Percentiles rank a stretch among this genome's conserved stretches.
Conservation (phyloP, 306 rosid genomes). For the Begonia fuchsioides region DNA sequence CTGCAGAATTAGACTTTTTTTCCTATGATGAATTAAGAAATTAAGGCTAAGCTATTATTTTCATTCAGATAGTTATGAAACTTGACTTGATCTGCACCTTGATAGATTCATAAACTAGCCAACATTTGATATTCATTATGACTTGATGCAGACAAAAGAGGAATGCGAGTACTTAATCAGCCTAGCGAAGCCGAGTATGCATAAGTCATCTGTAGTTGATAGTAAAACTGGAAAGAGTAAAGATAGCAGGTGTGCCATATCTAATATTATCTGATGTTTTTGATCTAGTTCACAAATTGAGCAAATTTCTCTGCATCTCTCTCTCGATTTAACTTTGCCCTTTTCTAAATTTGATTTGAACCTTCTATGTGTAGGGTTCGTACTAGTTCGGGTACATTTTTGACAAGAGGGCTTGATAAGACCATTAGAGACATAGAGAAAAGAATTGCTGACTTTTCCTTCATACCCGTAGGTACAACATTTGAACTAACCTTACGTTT, state of each 20-base stretch:
- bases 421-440: constrained; percentile 63
- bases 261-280: constrained; percentile 5
- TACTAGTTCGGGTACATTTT: constrained; percentile 92
- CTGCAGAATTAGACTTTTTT: too few species aligned
- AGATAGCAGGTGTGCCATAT: constrained; percentile 74
- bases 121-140: not conserved
- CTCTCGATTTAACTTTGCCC: too few species aligned
- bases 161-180: constrained; percentile 74
- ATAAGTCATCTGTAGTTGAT: constrained; percentile 79
- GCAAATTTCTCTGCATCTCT: constrained; percentile 4
- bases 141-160: constrained; percentile 53
- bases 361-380: constrained; percentile 46
- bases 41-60: too few species aligned
- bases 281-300: constrained; percentile 8
- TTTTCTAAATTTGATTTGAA: not conserved
- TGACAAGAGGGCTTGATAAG: constrained; percentile 84
- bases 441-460: constrained; percentile 74
- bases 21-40: too few species aligned
- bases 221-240: constrained; percentile 85
- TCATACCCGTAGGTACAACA: constrained; percentile 65
- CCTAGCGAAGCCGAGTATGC: constrained; percentile 75
- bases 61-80: too few species aligned
- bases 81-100: too few species aligned
- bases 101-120: too few species aligned
- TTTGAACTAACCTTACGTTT: constrained; percentile 12